Evolutionary conservation across 768 basidiomycete species (phyloP).

Genomic region (Boletus edulis): DNA sequence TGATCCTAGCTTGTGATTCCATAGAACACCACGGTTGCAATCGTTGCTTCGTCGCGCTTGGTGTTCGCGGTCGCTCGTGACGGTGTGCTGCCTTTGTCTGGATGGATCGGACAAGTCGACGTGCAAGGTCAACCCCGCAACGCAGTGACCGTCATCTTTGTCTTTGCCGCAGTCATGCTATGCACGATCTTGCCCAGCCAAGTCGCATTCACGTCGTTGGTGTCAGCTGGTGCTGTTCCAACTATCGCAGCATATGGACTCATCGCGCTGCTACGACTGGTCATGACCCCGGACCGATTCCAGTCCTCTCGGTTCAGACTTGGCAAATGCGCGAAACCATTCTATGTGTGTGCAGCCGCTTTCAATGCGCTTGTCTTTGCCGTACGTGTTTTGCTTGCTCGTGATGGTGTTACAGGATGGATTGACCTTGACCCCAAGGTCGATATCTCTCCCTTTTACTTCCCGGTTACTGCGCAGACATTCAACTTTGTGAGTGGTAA

Average conservation of each 20-base stretch:
- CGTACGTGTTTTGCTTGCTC: constrained; percentile 40
- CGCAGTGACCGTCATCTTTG: constrained; percentile 83
- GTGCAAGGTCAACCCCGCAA: constrained; percentile 71
- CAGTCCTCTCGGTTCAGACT: constrained; percentile 69
- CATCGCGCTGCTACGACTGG: constrained; percentile 71
- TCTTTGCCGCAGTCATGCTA: constrained; percentile 72
- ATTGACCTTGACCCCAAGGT: constrained; percentile 43
- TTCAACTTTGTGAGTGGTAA: constrained; percentile 78
- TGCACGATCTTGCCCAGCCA: constrained; percentile 88
- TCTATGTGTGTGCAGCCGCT: constrained; percentile 63
- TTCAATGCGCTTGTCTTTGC: constrained; percentile 78
- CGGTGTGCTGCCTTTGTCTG: constrained; percentile 80
- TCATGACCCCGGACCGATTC: constrained; percentile 77
- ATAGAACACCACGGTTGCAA: constrained; percentile 82
- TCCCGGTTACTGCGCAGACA: constrained; percentile 70
- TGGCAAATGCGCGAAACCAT: constrained; percentile 61
- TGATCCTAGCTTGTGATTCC: background rate
- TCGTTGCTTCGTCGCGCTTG: constrained; percentile 86
- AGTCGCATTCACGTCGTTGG: constrained; percentile 88
- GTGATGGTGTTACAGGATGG: background rate
- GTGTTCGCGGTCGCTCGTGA: constrained; percentile 95
- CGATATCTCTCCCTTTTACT: constrained; percentile 84
- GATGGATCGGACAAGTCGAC: constrained; percentile 81
- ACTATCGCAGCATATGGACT: constrained; percentile 88
- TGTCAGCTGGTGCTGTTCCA: constrained; percentile 83